Evolutionary conservation across 2,329 filamentous ascomycete genomes (phyloP).

Genomic region (Macroventuria anomochaeta): DNA sequence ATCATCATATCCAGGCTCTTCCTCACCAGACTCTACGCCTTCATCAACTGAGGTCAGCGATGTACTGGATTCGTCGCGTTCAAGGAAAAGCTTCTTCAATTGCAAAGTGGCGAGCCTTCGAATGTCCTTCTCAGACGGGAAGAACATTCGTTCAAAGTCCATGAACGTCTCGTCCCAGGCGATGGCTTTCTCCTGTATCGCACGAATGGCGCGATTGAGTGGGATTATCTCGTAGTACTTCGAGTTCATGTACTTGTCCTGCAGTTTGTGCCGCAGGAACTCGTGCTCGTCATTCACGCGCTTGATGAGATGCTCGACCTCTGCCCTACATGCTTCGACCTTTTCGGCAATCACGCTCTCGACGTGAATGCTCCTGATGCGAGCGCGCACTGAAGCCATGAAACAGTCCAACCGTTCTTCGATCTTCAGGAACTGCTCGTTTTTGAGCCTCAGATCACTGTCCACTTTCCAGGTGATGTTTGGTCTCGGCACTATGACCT

Average conservation of each 20-base stretch:
- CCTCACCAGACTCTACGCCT: slow-evolving; percentile 55
- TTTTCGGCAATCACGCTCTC: slow-evolving; percentile 91
- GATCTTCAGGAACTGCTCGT: slow-evolving; percentile 82
- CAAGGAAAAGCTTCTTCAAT: slow-evolving; percentile 91
- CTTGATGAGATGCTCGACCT: slow-evolving; percentile 79
- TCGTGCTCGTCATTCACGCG: slow-evolving; percentile 85
- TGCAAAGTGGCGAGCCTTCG: slow-evolving; percentile 89
- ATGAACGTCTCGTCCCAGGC: slow-evolving; percentile 92
- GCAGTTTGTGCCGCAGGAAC: slow-evolving; percentile 75
- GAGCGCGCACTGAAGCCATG: slow-evolving; percentile 82
- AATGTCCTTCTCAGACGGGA: slow-evolving; percentile 95
- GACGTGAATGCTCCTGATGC: slow-evolving; percentile 86
- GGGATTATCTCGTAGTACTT: slow-evolving; percentile 98
- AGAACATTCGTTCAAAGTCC: slow-evolving; percentile 90
- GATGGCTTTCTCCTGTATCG: slow-evolving; percentile 89
- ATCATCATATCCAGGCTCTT: slow-evolving; percentile 41
- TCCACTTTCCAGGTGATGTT: slow-evolving; percentile 98
- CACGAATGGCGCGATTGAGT: slow-evolving; percentile 84
- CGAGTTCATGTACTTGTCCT: slow-evolving; percentile 89
- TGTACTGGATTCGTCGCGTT: slow-evolving; percentile 80
- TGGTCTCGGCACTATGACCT: slow-evolving; percentile 89
- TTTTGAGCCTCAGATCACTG: slow-evolving; percentile 89
- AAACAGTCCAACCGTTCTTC: slow-evolving; percentile 85
- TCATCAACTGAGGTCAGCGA: slow-evolving; percentile 75
- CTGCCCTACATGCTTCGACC: slow-evolving; percentile 77